A percentile compares a stretch with the other conserved stretches of the same genome.
These are phyloP conservation scores for Bacidia rubella DNA, from an alignment of 495 filamentous ascomycete species.

Conservation along the genomic window DNA sequence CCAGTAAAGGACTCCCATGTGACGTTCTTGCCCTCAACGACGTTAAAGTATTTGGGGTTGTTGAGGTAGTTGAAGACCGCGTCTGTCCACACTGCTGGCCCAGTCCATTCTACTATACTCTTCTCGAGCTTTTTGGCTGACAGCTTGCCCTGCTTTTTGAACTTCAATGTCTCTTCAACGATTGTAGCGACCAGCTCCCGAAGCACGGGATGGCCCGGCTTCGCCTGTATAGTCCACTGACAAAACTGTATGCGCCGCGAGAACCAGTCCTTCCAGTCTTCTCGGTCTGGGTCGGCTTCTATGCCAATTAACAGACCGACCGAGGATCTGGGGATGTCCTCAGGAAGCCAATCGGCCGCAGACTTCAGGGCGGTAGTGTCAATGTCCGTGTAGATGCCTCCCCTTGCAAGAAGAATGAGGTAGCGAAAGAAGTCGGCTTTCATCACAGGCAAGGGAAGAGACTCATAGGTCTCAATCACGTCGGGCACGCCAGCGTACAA, in stretches of 20 bases:
- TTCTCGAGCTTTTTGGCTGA: slow-evolving; percentile 51
- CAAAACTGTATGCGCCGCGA: slow-evolving; percentile 93
- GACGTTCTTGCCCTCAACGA: slow-evolving; percentile 51
- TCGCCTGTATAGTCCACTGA: slow-evolving; percentile 96
- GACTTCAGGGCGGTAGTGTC: slow-evolving; percentile 77
- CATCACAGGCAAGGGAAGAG: slow-evolving; percentile 73
- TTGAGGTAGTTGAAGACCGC: slow-evolving; percentile 87
- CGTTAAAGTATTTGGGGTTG: slow-evolving; percentile 77
- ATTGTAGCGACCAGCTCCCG: slow-evolving; percentile 78
- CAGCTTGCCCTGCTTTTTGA: slow-evolving; percentile 58
- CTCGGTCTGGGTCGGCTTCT: slow-evolving; percentile 86
- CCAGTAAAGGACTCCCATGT: slow-evolving; percentile 82
- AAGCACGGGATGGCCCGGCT: slow-evolving; percentile 86
- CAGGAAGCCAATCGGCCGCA: slow-evolving; percentile 77
- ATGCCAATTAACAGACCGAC: slow-evolving; percentile 86
- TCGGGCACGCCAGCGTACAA: slow-evolving; percentile 82
- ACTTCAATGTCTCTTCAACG: slow-evolving; percentile 63
- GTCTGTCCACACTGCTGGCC: slow-evolving; percentile 92
- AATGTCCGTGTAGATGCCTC: slow-evolving; percentile 94
- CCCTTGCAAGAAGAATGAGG: slow-evolving; percentile 81
- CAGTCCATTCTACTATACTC: slow-evolving; percentile 90
- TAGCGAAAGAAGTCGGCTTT: slow-evolving; percentile 99
- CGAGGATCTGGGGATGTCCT: slow-evolving; percentile 55
- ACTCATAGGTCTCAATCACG: slow-evolving; percentile 80
- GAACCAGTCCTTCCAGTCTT: slow-evolving; percentile 93